These are phyloP conservation scores for Termitomyces sp. DNA, from an alignment of 768 basidiomycete species.

Conservation along the genomic window DNA sequence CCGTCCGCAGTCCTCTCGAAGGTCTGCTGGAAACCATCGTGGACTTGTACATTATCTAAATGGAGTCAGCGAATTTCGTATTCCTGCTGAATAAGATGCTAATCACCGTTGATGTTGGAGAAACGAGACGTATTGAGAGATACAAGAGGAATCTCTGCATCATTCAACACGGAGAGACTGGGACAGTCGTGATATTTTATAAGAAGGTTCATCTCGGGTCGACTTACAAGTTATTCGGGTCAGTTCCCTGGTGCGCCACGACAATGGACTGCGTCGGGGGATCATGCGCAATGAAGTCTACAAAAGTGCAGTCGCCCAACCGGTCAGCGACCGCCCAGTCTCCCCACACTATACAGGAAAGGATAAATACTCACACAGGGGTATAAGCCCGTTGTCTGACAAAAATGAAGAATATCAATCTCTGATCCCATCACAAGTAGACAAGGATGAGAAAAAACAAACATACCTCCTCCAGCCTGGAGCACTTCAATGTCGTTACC, in stretches of 20 bases:
- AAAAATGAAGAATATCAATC: background rate
- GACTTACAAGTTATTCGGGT: conserved; percentile 24
- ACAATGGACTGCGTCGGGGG: conserved; percentile 25
- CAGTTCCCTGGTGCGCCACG: conserved; percentile 38
- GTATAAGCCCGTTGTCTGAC: conserved; percentile 8
- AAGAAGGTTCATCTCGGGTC: background rate
- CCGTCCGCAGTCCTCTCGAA: conserved; percentile 32
- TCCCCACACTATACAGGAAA: too few relatives aligned
- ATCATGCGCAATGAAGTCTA: conserved; percentile 34
- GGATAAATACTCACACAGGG: conserved; percentile 8
- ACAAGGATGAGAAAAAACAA: background rate
- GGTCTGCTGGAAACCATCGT: conserved; percentile 34
- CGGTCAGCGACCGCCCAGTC: background rate
- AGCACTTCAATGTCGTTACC: conserved; percentile 20
- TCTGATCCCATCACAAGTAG: background rate
- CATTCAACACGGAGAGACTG: conserved; percentile 31
- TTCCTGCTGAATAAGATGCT: background rate
- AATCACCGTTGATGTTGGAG: conserved; percentile 20
- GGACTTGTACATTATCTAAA: conserved; percentile 27
- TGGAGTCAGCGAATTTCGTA: background rate
- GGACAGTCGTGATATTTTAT: background rate
- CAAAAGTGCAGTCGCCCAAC: background rate
- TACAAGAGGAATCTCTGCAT: conserved; percentile 23
- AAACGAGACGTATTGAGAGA: conserved; percentile 26
- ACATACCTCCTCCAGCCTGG: conserved; percentile 29